Conservation (phyloP, 495 filamentous ascomycete genomes). For the Cercophora scortea region DNA sequence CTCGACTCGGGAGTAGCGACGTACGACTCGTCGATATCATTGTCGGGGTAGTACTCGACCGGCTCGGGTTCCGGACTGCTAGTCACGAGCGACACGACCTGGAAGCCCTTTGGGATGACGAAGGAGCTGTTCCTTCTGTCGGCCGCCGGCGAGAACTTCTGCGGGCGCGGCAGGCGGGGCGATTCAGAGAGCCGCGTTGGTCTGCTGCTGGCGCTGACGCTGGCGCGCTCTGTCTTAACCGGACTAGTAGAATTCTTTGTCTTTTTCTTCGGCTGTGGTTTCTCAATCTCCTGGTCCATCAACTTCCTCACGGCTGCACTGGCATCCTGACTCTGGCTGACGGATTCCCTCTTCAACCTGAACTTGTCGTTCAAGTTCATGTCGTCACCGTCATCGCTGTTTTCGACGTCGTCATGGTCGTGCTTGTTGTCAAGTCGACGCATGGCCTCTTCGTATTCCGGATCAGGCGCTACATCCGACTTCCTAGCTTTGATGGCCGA, state of each 20-base stretch:
- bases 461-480: slow-evolving; percentile 9
- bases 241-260: too few relatives aligned
- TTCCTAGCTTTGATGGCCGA: slow-evolving; percentile 14
- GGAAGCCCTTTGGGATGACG: slow-evolving; percentile 28
- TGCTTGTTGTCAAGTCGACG: slow-evolving; percentile 21
- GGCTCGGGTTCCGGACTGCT: slow-evolving; percentile 30
- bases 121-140: too few relatives aligned
- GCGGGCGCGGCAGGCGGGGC: too few relatives aligned
- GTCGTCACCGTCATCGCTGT: not conserved
- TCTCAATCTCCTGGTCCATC: slow-evolving; percentile 16
- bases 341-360: too few relatives aligned
- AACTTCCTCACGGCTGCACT: slow-evolving; percentile 8
- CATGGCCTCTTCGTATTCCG: slow-evolving; percentile 30
- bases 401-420: not conserved
- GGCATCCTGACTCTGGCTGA: not conserved
- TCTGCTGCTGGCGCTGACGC: too few relatives aligned
- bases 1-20: slow-evolving; percentile 1
- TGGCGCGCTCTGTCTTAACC: too few relatives aligned
- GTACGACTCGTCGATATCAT: slow-evolving; percentile 33
- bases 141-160: too few relatives aligned
- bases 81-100: slow-evolving; percentile 31
- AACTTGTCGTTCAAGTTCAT: not conserved
- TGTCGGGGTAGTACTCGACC: slow-evolving; percentile 35
- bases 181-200: too few relatives aligned
- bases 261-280: not conserved